Evolutionary conservation across 1,139 yeast species (phyloP), one percentile per base, ranked within the genome.

Genomic region (Barnettozyma hawaiiensis): DNA sequence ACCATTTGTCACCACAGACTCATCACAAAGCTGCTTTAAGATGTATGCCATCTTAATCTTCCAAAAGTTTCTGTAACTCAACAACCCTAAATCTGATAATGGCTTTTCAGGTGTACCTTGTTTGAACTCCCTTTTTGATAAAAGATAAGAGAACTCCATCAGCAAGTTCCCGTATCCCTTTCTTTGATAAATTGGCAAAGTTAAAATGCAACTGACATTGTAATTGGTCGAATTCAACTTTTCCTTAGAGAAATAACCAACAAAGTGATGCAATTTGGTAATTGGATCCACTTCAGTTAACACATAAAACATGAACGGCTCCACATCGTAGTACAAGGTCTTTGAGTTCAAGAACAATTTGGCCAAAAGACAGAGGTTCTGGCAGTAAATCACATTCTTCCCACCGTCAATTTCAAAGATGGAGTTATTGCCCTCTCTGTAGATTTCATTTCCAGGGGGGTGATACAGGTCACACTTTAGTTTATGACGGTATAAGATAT

Each of bases 31-130:
- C 9, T 62, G 63, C 23, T 63, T 64, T 19, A 79, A 63, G 11
- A 62, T 63, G 40, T 65, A 68, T 19, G 89, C 83, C 16, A 86
- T 67, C 7, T 82, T 69, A 2, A 79, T 64, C 52, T 76, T 81
- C 97, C 98, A 92, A 61, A 85, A 92, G 54, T 81, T 85, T 50
- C 95, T 69, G 62, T 92, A 92, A 50, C 96, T 85, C 26, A 85
- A 64, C 39, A 89, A 66, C 0, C 98, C 98, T 43, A 90, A 67
- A 52, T 85, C 94, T 54, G 95, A 82, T 42, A 92, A 69, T 0
- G 98, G 97, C 57, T 90, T 90, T 55, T 92, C 98, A 0, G 98
- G 98, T 0, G 97, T 85, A 0, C 98, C 98, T 44, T 75, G 75
- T 48, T 81, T 81, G 52, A 77, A 78, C 59, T 92, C 97, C 45